Evolutionary conservation across 306 rosid species (phyloP).

Genomic region (Gynostemma pentaphyllum): DNA sequence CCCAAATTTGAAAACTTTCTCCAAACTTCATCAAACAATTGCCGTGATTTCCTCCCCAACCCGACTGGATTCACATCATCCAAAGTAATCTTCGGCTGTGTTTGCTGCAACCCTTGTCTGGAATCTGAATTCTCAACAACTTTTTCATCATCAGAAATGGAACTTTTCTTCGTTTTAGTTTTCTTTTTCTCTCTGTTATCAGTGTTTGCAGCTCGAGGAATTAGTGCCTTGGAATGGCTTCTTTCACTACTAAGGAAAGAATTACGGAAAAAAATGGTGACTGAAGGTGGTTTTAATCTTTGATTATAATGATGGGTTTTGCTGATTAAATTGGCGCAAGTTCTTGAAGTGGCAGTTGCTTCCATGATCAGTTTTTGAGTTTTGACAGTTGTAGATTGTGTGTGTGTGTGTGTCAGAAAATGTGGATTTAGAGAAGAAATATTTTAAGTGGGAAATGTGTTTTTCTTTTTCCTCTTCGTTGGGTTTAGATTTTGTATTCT

Average conservation of each 20-base stretch:
- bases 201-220: constrained; percentile 5
- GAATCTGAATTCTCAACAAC: background rate
- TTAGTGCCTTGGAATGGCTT: background rate
- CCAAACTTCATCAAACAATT: constrained; percentile 86
- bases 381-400: background rate
- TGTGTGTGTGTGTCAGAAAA: background rate
- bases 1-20: constrained; percentile 89
- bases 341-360: constrained; percentile 13
- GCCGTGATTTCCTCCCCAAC: constrained; percentile 71
- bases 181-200: constrained; percentile 5
- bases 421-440: background rate
- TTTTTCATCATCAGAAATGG: constrained; percentile 1
- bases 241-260: background rate
- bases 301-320: background rate
- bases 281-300: constrained; percentile 3
- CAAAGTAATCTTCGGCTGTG: constrained; percentile 39
- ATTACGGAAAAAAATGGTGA: background rate
- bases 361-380: background rate
- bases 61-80: constrained; percentile 94
- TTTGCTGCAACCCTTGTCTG: constrained; percentile 11
- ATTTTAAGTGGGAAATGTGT: background rate
- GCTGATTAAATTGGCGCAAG: background rate
- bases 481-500: background rate
- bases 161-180: background rate
- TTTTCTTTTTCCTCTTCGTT: no score